Percentiles rank a stretch among this genome's conserved stretches.
Evolutionary conservation across 805 yeast genomes (phyloP).

Genomic region (Saccharomycopsis amapae): DNA sequence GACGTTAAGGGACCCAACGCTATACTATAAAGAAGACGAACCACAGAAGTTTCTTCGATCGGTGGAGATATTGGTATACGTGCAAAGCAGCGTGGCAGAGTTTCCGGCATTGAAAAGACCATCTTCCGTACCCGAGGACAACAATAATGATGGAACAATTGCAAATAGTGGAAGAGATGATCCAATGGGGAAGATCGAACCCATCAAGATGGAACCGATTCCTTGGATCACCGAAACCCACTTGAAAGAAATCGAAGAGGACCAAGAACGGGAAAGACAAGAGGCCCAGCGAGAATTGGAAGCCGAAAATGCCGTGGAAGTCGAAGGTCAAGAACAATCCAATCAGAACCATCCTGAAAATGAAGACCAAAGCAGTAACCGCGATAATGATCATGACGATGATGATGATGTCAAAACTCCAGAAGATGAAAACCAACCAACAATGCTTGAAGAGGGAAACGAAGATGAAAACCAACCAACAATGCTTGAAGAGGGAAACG

Average conservation of each 20-base stretch:
- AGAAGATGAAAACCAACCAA: no score
- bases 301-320: not conserved
- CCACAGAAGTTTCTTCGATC: constrained; percentile 30
- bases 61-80: constrained; percentile 27
- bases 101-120: constrained; percentile 20
- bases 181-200: constrained; percentile 1
- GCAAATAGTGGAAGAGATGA: not conserved
- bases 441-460: no score
- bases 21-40: constrained; percentile 24
- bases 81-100: constrained; percentile 28
- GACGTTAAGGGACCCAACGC: constrained; percentile 26
- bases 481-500: no score
- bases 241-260: constrained; percentile 9
- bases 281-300: no score
- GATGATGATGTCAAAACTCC: no score
- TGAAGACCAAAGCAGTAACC: not conserved
- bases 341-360: no score
- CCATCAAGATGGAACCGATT: constrained; percentile 18
- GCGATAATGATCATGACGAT: not conserved
- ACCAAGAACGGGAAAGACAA: not conserved
- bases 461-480: no score
- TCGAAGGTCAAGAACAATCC: not conserved
- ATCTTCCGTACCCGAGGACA: no score
- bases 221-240: constrained; percentile 19
- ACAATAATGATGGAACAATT: not conserved